phyloP scores from a whole-genome alignment of 2,329 filamentous ascomycete genomes.

The Trichothecium roseum region DNA sequence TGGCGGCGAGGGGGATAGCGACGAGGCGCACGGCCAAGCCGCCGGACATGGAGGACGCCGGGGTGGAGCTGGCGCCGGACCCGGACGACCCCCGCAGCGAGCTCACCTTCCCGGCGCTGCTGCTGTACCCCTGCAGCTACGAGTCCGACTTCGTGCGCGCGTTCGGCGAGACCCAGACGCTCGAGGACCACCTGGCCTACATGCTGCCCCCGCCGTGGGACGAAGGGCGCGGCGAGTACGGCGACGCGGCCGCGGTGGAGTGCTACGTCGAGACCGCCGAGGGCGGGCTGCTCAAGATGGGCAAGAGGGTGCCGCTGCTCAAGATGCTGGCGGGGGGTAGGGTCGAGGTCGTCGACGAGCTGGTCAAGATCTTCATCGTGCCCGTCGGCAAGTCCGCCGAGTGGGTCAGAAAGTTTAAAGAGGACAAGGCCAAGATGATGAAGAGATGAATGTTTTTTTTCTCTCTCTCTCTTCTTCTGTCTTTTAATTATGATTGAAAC shows the following conservation, averaged over 20 bases:
- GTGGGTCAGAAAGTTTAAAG: conserved; percentile 85
- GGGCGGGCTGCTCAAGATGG: conserved; percentile 79
- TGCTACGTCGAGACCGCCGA: conserved; percentile 78
- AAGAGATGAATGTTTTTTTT: conserved; percentile 5
- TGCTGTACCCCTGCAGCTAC: conserved; percentile 74
- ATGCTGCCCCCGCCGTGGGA: conserved; percentile 91
- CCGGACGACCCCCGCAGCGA: conserved; percentile 61
- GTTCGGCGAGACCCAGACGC: conserved; percentile 65
- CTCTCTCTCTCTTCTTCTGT: too few relatives aligned
- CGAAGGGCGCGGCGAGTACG: conserved; percentile 59
- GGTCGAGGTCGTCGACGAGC: conserved; percentile 77
- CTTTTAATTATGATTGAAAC: too few relatives aligned
- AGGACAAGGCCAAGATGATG: conserved; percentile 48
- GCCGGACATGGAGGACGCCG: conserved; percentile 82
- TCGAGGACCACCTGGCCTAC: conserved; percentile 72
- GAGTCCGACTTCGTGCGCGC: conserved; percentile 88
- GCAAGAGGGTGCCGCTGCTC: conserved; percentile 69
- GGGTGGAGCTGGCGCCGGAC: conserved; percentile 58
- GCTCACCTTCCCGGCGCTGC: conserved; percentile 66
- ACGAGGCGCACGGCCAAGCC: conserved; percentile 57
- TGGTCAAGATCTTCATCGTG: conserved; percentile 75
- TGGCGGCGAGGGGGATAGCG: conserved; percentile 60
- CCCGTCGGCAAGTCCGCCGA: conserved; percentile 56
- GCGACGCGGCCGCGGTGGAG: conserved; percentile 50
- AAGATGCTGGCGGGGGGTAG: conserved; percentile 67